Percentiles rank a stretch among this genome's conserved stretches.
Evolutionary conservation across 768 basidiomycete genomes (phyloP).

Genomic region (Chalciporus pseudorubinellus): DNA sequence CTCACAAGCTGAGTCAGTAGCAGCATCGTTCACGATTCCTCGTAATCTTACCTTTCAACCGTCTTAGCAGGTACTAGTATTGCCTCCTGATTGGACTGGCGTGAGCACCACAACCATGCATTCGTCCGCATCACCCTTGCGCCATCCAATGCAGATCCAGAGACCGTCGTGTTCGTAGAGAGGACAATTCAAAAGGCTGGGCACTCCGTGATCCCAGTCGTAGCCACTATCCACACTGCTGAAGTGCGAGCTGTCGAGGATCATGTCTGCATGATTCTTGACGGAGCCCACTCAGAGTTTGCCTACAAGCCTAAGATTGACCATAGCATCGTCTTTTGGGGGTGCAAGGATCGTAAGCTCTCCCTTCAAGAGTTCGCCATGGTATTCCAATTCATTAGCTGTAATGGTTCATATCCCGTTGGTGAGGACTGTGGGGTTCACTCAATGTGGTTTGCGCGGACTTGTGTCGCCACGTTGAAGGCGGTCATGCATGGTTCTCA

Average conservation of each 20-base stretch:
- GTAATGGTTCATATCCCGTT: conserved; percentile 1
- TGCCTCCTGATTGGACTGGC: no score
- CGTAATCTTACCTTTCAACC: no score
- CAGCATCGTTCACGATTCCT: no score
- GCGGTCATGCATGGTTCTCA: neutral
- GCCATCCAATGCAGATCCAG: neutral
- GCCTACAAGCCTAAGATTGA: neutral
- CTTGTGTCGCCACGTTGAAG: neutral
- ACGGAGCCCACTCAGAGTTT: conserved; percentile 1
- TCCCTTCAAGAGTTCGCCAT: conserved; percentile 12
- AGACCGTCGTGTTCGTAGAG: conserved; percentile 10
- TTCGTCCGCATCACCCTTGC: conserved; percentile 10
- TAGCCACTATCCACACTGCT: neutral
- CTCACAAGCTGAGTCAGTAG: no score
- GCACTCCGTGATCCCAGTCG: conserved; percentile 11
- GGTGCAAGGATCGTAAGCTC: conserved; percentile 2
- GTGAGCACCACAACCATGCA: conserved; percentile 3
- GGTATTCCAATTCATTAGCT: conserved; percentile 7
- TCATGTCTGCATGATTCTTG: conserved; percentile 10
- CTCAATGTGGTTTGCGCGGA: conserved; percentile 10
- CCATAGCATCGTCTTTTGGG: neutral
- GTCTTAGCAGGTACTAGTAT: no score
- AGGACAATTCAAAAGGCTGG: neutral
- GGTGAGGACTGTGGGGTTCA: conserved; percentile 13
- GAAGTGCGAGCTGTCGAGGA: conserved; percentile 3